Evolutionary conservation across 2,329 filamentous ascomycete species (phyloP).

Genomic region (Talaromyces piceae): DNA sequence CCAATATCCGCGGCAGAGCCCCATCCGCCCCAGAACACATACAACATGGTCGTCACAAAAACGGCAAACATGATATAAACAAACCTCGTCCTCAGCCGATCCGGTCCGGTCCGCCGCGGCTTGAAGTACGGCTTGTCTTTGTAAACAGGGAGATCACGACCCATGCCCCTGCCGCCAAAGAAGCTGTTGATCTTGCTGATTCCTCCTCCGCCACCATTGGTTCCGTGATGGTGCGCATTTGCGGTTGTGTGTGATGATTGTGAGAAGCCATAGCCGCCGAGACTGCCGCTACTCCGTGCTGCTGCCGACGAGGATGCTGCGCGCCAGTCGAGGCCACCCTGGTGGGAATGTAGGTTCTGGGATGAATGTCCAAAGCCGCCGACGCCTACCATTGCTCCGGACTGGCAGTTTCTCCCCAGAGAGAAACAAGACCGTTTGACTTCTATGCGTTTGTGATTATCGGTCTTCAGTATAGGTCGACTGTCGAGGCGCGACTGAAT

Average conservation of each 20-base stretch:
- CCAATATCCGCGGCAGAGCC: conserved; percentile 17
- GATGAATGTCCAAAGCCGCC: conserved; percentile 55
- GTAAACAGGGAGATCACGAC: conserved; percentile 78
- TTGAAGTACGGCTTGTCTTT: conserved; percentile 88
- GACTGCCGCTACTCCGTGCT: conserved; percentile 32
- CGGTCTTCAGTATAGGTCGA: neutral
- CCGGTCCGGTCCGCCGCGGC: conserved; percentile 48
- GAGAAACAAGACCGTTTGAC: neutral
- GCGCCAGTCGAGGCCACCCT: conserved; percentile 59
- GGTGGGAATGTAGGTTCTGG: conserved; percentile 61
- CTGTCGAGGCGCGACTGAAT: neutral
- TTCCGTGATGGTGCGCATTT: conserved; percentile 13
- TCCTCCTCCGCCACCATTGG: conserved; percentile 47
- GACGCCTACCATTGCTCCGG: neutral
- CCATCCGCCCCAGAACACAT: conserved; percentile 48
- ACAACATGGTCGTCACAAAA: conserved; percentile 48
- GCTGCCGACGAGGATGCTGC: too few relatives aligned
- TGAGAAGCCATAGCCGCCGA: conserved; percentile 32
- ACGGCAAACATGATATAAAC: conserved; percentile 48
- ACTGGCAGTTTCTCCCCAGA: neutral
- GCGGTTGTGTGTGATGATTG: conserved; percentile 19
- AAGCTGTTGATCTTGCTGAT: conserved; percentile 57
- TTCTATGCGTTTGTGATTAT: neutral
- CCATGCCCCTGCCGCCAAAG: conserved; percentile 44
- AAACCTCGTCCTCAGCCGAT: conserved; percentile 59